Evolutionary conservation across 2,329 filamentous ascomycete genomes (phyloP), one percentile per base, ranked within the genome.

Genomic region (Colletotrichum cuscutae): DNA sequence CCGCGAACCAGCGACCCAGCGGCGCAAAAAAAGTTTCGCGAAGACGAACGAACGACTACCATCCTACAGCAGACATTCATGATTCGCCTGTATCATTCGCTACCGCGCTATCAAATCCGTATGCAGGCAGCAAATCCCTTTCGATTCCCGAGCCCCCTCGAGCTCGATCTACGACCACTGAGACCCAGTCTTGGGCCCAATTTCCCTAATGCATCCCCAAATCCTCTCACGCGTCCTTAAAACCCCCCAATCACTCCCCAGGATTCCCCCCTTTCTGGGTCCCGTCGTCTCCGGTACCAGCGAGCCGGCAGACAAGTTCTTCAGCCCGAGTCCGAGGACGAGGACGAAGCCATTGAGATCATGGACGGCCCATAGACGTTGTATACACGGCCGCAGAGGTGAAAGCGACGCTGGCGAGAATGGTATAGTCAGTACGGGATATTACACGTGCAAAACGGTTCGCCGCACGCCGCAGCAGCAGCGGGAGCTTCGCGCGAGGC

Each of bases 181-280:
- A 49, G 42, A 49, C 42, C 42, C 42, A 49, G 19, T 42, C 2
- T 42, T 8, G 13, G 37, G 37, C 37, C 37, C 37, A 35, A 5
- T 35, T 35, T 35, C 32, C 32, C 5, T 35, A 22, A 71, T 71
- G 68, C 56, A 63, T n/a, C 54, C 54, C 54, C 64, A 4, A 35
- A 52, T 35, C n/a, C 61, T 68, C 58, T 37, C 67, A 26, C 24
- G 57, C 22, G 32, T 42, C 57, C 32, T 35, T 42, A 63, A 28
- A 22, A 22, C 64, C 15, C 59, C 66, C 66, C 60, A 69, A 58
- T 68, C 35, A 42, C 56, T 61, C 46, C 32, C 68, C 56, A 49
- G 56, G 56, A 67, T 67, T 22, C 26, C 35, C 35, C 60, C 62
- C 61, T 28, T 65, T 12, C 26, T 56, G 28, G 54, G 46, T 22